Conservation (phyloP, 2,329 filamentous ascomycete species). For the Berkeleyomyces basicola region DNA sequence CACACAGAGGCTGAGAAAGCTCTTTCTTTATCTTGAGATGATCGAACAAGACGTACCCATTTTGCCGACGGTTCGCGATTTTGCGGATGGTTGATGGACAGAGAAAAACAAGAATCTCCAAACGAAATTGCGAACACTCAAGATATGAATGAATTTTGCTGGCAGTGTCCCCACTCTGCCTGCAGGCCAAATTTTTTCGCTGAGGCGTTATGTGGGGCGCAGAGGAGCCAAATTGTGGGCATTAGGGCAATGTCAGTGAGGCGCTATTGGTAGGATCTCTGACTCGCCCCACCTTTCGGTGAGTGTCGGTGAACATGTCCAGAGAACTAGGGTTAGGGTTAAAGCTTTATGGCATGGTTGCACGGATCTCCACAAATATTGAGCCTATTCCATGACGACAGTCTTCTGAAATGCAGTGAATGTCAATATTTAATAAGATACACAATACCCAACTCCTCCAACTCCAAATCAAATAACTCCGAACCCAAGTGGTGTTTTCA, state of each 20-base stretch:
- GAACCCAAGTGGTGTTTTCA: neutral
- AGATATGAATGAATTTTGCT: conserved; percentile 1
- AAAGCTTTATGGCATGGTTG: neutral
- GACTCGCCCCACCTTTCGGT: neutral
- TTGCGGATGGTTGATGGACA: conserved; percentile 11
- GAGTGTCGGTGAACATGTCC: neutral
- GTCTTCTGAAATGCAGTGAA: neutral
- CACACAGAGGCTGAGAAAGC: conserved; percentile 29
- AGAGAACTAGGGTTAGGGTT: neutral
- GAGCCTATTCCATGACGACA: neutral
- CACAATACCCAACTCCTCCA: neutral
- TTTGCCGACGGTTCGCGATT: conserved; percentile 13
- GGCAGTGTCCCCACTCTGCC: neutral
- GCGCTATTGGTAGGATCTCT: neutral
- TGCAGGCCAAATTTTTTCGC: conserved; percentile 1
- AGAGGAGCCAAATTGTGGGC: conserved; percentile 8
- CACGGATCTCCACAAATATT: neutral
- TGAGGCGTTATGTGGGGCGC: neutral
- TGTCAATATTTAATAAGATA: neutral
- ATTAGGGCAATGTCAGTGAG: conserved; percentile 10
- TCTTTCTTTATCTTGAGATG: conserved; percentile 12
- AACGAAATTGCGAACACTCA: neutral
- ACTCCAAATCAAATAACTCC: neutral
- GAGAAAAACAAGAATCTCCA: neutral
- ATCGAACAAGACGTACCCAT: conserved; percentile 13